Base-by-base conservation (phyloP, 179 eudicot genomes). In the Camellia oleifera region DNA sequence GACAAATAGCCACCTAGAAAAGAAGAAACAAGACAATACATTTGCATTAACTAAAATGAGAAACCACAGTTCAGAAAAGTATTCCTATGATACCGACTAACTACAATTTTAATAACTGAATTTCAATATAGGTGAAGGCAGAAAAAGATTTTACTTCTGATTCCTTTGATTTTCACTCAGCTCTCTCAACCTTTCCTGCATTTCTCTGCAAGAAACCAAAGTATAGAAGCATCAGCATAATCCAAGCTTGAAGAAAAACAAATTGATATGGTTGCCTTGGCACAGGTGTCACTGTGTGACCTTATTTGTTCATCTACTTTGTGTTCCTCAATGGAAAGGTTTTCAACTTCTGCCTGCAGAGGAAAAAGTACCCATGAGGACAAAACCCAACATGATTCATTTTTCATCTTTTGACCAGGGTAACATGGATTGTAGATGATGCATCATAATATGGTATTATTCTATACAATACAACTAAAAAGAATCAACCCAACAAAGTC, bases 281-380 rank as follows among this genome's bases (percentile, higher is more conserved):
- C 79, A 84, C 45, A 60, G 32, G 52, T 69, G 26, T 80, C 54
- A 70, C 46, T 8, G 65, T 72, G 58, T 83, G 40, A 95, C 98
- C 97, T 94, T 84, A 93, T 93, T 68, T 91, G 92, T 62, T 89
- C 96, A 83, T 94, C 98, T 79, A 93, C 85, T 80, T 87, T 88
- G 32, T 82, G 87, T 85, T 93, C 98, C 83, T 94, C 92, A 77
- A 90, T n/a, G 57, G 89, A 82, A 77, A 95, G 94, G 78, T 82
- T 89, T 77, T 92, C 93, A 74, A 93, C 89, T 76, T 93, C 92
- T 78, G 89, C 94, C 98, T 95, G 97, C 83, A 87, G 13, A 79
- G 64, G 75, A 20, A 64, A 74, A 78, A 57, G 52, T 54, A 48
- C 32, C 18, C 70, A 48, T 77, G 48, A 53, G 67, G 74, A 26